These are phyloP conservation scores for Cyathus striatus DNA, from an alignment of 768 basidiomycete species.

Conservation along the genomic window DNA sequence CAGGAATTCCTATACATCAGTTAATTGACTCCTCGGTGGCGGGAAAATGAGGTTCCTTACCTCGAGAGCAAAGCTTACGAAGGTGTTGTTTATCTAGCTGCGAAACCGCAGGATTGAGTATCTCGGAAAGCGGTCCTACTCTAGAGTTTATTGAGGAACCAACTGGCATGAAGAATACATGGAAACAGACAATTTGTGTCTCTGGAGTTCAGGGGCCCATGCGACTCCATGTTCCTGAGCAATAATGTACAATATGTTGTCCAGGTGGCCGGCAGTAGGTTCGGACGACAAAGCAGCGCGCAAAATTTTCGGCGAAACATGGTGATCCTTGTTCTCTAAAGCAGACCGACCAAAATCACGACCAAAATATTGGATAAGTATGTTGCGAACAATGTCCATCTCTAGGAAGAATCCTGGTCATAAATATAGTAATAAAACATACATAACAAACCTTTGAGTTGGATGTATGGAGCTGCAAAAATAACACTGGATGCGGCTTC, in stretches of 20 bases:
- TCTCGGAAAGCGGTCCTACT: slow-evolving; percentile 51
- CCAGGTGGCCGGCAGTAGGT: slow-evolving; percentile 52
- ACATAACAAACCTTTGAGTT: slow-evolving; percentile 52
- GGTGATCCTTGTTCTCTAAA: slow-evolving; percentile 39
- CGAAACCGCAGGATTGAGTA: slow-evolving; percentile 45
- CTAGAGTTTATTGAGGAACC: slow-evolving; percentile 25
- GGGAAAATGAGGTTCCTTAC: slow-evolving; percentile 41
- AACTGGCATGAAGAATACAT: not conserved
- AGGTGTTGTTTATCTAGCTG: slow-evolving; percentile 61
- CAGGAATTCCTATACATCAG: slow-evolving; percentile 57
- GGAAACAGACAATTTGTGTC: slow-evolving; percentile 56
- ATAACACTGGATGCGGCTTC: slow-evolving; percentile 71
- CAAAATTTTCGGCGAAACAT: slow-evolving; percentile 53
- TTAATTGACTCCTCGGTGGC: not conserved
- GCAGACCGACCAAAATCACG: slow-evolving; percentile 53
- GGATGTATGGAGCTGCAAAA: slow-evolving; percentile 49
- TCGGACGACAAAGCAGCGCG: slow-evolving; percentile 46
- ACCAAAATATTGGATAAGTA: slow-evolving; percentile 53
- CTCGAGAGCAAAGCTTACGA: slow-evolving; percentile 53
- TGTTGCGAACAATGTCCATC: slow-evolving; percentile 45
- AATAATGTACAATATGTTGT: slow-evolving; percentile 49
- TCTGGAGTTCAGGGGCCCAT: slow-evolving; percentile 58
- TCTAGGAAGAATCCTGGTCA: slow-evolving; percentile 38
- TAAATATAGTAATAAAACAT: not conserved
- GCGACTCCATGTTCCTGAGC: slow-evolving; percentile 47